These are phyloP conservation scores for Cinnamomum chago DNA, from an alignment of 164 flowering plant genomes.

Conservation along the genomic window DNA sequence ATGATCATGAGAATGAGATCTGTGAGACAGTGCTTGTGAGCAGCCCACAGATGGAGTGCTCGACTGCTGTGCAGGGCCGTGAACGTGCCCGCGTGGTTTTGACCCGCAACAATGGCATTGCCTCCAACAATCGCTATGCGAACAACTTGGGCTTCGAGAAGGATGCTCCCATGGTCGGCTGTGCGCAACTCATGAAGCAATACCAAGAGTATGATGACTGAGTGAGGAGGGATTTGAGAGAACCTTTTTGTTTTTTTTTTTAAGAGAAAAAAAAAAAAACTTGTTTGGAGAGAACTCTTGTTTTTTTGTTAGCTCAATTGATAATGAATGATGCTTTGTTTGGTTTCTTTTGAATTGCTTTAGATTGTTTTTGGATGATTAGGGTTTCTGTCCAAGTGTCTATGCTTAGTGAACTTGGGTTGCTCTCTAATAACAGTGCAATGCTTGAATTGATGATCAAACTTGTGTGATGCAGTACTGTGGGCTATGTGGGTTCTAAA, in stretches of 20 bases:
- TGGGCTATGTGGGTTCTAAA: too few species aligned
- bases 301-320: neutral
- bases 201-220: slow-evolving; percentile 32
- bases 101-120: slow-evolving; percentile 64
- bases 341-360: too few species aligned
- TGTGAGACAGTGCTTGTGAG: slow-evolving; percentile 51
- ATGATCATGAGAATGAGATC: slow-evolving; percentile 43
- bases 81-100: slow-evolving; percentile 58
- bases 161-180: slow-evolving; percentile 33
- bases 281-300: neutral
- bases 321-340: too few species aligned
- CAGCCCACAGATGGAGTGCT: slow-evolving; percentile 49
- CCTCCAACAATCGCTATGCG: slow-evolving; percentile 43
- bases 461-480: too few species aligned
- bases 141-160: slow-evolving; percentile 54
- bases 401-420: too few species aligned
- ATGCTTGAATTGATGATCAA: too few species aligned
- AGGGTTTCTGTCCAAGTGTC: too few species aligned
- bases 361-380: too few species aligned
- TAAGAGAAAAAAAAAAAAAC: too few species aligned
- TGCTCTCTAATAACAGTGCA: too few species aligned
- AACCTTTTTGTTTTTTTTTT: neutral
- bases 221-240: neutral
- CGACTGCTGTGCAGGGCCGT: slow-evolving; percentile 34
- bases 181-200: slow-evolving; percentile 41